These are phyloP conservation scores for Hypseocharis bilobata DNA, from an alignment of 441 rosid species.

Conservation along the genomic window DNA sequence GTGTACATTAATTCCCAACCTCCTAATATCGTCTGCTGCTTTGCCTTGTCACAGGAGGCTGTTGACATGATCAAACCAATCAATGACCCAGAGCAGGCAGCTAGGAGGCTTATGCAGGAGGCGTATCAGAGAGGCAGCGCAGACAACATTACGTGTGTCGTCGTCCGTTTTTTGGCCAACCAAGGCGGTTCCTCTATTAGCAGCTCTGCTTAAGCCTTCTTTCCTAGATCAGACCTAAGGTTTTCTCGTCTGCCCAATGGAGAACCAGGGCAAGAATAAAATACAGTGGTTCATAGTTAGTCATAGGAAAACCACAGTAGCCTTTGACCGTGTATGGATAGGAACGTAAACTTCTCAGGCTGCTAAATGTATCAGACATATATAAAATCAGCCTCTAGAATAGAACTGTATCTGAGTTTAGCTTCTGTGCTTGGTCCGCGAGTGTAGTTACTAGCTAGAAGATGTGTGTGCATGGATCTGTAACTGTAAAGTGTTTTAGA, in stretches of 20 bases:
- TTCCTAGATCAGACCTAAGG: background rate
- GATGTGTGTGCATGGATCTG: too few species aligned
- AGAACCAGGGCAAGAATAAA: constrained; percentile 13
- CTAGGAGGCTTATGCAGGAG: constrained; percentile 69
- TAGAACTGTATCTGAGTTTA: constrained; percentile 23
- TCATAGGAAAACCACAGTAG: constrained; percentile 20
- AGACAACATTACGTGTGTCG: constrained; percentile 90
- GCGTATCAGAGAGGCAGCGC: constrained; percentile 92
- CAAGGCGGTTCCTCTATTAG: constrained; percentile 36
- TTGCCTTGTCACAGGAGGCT: constrained; percentile 52
- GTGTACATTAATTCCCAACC: background rate
- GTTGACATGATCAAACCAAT: constrained; percentile 63
- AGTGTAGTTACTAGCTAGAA: too few species aligned
- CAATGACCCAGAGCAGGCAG: constrained; percentile 74
- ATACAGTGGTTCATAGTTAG: constrained; percentile 20
- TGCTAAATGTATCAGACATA: constrained; percentile 10
- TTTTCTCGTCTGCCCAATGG: constrained; percentile 10
- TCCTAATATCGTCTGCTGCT: constrained; percentile 8
- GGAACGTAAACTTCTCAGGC: constrained; percentile 18
- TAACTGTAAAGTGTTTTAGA: too few species aligned
- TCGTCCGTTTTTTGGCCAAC: constrained; percentile 66
- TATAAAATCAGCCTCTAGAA: constrained; percentile 25
- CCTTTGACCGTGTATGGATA: constrained; percentile 17
- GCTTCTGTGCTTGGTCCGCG: constrained; percentile 19
- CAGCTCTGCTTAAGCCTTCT: constrained; percentile 18